phyloP scores from a whole-genome alignment of 2,329 filamentous ascomycete species.

The Xylariomycetidae sp. region DNA sequence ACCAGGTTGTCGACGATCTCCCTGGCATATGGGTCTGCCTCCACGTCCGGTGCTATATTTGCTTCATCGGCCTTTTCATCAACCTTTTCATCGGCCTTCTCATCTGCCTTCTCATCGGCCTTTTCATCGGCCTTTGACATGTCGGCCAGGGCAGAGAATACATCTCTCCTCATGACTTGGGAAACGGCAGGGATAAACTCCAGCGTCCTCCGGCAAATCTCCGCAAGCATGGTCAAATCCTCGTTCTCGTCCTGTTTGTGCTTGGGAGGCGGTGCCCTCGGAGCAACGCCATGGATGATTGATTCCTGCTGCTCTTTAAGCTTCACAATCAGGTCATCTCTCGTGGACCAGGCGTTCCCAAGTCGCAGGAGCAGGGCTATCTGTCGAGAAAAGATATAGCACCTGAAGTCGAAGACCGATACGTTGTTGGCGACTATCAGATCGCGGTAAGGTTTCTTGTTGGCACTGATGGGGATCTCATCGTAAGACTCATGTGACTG shows the following conservation, averaged over 20 bases:
- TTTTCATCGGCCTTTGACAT: conserved; percentile 32
- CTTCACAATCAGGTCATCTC: conserved; percentile 56
- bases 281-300: conserved; percentile 51
- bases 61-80: too few species aligned
- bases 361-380: conserved; percentile 74
- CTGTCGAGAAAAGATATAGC: conserved; percentile 89
- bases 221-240: conserved; percentile 73
- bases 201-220: conserved; percentile 76
- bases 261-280: conserved; percentile 41
- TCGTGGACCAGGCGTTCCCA: conserved; percentile 63
- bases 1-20: conserved; percentile 68
- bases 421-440: conserved; percentile 93
- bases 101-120: conserved; percentile 27
- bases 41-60: conserved; percentile 4
- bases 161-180: conserved; percentile 71
- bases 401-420: conserved; percentile 90
- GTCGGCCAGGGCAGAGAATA: conserved; percentile 55
- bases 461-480: conserved; percentile 56
- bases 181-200: conserved; percentile 80
- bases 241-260: conserved; percentile 56
- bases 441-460: conserved; percentile 78
- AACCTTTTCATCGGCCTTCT: conserved; percentile 32
- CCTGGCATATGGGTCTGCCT: conserved; percentile 32
- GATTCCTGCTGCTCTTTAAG: conserved; percentile 57
- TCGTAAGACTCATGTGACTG: conserved; percentile 36